Conservation (phyloP, 352 stramenopile species). For the Pythium biforme region DNA sequence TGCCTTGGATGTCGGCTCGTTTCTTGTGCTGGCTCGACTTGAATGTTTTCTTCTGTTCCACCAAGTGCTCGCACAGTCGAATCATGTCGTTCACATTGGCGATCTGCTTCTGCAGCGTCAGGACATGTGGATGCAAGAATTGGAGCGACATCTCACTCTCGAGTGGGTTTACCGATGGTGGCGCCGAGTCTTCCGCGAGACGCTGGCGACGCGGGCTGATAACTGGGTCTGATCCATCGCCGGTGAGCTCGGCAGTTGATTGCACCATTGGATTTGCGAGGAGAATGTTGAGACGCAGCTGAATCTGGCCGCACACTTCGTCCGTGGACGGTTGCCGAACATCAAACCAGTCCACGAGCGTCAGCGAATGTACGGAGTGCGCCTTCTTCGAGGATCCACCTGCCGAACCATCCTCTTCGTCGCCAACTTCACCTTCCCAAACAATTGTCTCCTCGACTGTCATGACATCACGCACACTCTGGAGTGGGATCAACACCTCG, state of each 20-base stretch:
- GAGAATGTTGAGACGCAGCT: conserved; percentile 72
- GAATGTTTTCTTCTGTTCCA: conserved; percentile 77
- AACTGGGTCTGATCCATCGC: conserved; percentile 27
- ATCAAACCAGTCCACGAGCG: conserved; percentile 80
- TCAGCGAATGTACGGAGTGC: conserved; percentile 62
- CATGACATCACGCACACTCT: conserved; percentile 68
- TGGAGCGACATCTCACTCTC: conserved; percentile 64
- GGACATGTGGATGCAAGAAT: conserved; percentile 74
- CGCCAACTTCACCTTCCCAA: conserved; percentile 23
- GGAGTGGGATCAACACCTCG: conserved; percentile 67
- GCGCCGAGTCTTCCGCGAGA: conserved; percentile 40
- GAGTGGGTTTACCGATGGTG: conserved; percentile 38
- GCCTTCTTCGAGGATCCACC: conserved; percentile 3
- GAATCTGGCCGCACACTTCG: conserved; percentile 67
- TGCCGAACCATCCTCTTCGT: conserved; percentile 23
- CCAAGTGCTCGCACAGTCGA: conserved; percentile 54
- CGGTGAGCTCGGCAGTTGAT: conserved; percentile 8
- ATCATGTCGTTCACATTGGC: conserved; percentile 66
- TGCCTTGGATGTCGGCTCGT: conserved; percentile 71
- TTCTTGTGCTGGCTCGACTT: conserved; percentile 86
- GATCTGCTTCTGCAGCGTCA: conserved; percentile 66
- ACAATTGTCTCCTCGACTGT: conserved; percentile 56
- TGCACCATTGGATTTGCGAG: conserved; percentile 47
- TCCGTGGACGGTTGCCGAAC: conserved; percentile 55
- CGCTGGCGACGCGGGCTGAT: conserved; percentile 38